Evolutionary conservation across 2,329 filamentous ascomycete genomes (phyloP).

Genomic region (Mollisiaceae sp.): DNA sequence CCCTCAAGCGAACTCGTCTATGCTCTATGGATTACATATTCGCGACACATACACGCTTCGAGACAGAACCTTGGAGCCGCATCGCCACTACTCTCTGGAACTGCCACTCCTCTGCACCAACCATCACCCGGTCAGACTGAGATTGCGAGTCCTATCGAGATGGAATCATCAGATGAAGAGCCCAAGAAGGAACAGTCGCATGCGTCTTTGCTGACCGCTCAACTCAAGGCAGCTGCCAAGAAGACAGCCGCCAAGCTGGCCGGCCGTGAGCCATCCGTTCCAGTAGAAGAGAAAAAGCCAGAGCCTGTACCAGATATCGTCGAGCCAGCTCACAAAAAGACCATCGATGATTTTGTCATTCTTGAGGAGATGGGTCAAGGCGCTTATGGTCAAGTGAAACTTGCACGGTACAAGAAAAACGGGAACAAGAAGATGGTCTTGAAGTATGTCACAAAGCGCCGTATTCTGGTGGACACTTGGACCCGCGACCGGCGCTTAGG

Average conservation of each 20-base stretch:
- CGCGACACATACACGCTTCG: slow-evolving; percentile 83
- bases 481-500: slow-evolving; percentile 90
- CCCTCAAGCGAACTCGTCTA: slow-evolving; percentile 80
- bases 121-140: slow-evolving; percentile 77
- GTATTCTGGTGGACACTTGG: slow-evolving; percentile 98
- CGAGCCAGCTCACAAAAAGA: slow-evolving; percentile 68
- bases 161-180: slow-evolving; percentile 59
- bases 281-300: slow-evolving; percentile 42
- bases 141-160: slow-evolving; percentile 60
- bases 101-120: slow-evolving; percentile 75
- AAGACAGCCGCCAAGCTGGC: slow-evolving; percentile 60
- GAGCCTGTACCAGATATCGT: slow-evolving; percentile 41
- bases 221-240: slow-evolving; percentile 61
- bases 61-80: slow-evolving; percentile 63
- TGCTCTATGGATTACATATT: slow-evolving; percentile 97
- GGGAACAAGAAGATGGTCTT: slow-evolving; percentile 84
- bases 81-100: slow-evolving; percentile 67
- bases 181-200: slow-evolving; percentile 47
- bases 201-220: slow-evolving; percentile 57
- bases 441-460: slow-evolving; percentile 96
- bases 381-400: slow-evolving; percentile 96
- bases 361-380: slow-evolving; percentile 98
- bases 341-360: slow-evolving; percentile 87
- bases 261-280: slow-evolving; percentile 44
- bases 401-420: slow-evolving; percentile 82